Conservation (phyloP, 345 rosid species). For the Cardamine occulta region DNA sequence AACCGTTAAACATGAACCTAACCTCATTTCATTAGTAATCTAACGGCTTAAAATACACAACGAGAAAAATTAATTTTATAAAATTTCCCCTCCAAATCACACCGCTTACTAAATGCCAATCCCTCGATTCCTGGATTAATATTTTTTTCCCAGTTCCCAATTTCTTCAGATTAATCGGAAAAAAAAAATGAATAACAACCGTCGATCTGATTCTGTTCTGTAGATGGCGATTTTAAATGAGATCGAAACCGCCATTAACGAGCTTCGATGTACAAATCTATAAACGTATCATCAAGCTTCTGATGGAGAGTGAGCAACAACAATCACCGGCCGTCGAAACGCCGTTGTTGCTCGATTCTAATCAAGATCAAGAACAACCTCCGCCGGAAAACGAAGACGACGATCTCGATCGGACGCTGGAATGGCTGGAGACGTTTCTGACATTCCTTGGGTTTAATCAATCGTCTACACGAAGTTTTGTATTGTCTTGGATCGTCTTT, state of each 20-base stretch:
- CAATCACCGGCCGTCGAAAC: slow-evolving; percentile 42
- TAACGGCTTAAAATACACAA: slow-evolving; percentile 30
- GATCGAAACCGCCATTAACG: slow-evolving; percentile 43
- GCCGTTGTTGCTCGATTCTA: slow-evolving; percentile 58
- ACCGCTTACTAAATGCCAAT: slow-evolving; percentile 26
- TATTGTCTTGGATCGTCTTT: slow-evolving; percentile 70
- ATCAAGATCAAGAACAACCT: slow-evolving; percentile 31
- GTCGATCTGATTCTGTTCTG: slow-evolving; percentile 22
- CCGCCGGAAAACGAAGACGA: slow-evolving; percentile 32
- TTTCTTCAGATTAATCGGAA: slow-evolving; percentile 8
- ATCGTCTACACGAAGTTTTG: slow-evolving; percentile 51
- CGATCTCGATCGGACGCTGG: slow-evolving; percentile 54
- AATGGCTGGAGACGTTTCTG: slow-evolving; percentile 58
- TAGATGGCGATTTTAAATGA: slow-evolving; percentile 34
- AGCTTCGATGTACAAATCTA: slow-evolving; percentile 29
- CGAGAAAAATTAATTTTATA: slow-evolving; percentile 2
- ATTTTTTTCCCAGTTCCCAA: background rate
- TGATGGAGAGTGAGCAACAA: slow-evolving; percentile 34
- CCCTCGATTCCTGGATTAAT: slow-evolving; percentile 6
- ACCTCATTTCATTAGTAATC: background rate
- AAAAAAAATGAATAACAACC: slow-evolving; percentile 26
- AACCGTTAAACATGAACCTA: background rate
- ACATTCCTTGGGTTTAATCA: slow-evolving; percentile 73
- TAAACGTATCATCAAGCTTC: background rate
- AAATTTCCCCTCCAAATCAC: slow-evolving; percentile 8